Evolutionary conservation across 139 green algal genomes (phyloP), one percentile per base, ranked within the genome.

Genomic region (Tetradesmus lagerheimii): DNA sequence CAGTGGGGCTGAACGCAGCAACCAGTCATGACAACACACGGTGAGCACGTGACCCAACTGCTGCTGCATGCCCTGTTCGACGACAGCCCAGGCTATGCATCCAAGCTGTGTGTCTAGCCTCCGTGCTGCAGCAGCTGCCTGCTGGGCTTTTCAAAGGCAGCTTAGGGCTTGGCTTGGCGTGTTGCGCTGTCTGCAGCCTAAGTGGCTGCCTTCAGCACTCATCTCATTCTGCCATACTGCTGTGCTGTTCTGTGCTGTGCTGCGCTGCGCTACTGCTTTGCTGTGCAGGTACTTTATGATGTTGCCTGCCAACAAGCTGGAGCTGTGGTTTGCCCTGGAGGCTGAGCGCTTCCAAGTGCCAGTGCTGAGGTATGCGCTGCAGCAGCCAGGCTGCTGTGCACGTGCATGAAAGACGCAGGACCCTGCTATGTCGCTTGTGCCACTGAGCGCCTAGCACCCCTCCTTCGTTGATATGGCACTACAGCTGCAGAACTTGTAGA

Each of bases 281-380:
- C 25, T 74, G 76, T 27, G 39, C 71, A 83, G 89, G 25, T 96
- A 95, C 89, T 97, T 93, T 43, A 83, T 93, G 3, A 92, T 81
- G 1, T 92, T 99, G 74, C 97, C 95, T 0, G 71, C 90, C 74
- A 97, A 97, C 90, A 94, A 94, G 90, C 87, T 95, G 57, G 96
- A 98, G 95, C 93, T 98, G 64, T 99, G 97, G 96, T 98, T 99
- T 94, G 96, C 96, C 11, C 85, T 99, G 57, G 97, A 99, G 93
- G 92, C 93, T 14, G 95, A 96, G 67, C 92, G 97, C 37, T 98
- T 99, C 90, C 94, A 95, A 88, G 93, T n/a, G 3, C 88, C 88
- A 9, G 71, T 88, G 45, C 76, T 91, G 25, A 81, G 88, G 87
- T 91, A 25, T 4, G 45, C 3, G n/a, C n/a, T n/a, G n/a, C n/a